Base-by-base conservation (phyloP, 257 asterid genomes). In the Mitragyna speciosa region DNA sequence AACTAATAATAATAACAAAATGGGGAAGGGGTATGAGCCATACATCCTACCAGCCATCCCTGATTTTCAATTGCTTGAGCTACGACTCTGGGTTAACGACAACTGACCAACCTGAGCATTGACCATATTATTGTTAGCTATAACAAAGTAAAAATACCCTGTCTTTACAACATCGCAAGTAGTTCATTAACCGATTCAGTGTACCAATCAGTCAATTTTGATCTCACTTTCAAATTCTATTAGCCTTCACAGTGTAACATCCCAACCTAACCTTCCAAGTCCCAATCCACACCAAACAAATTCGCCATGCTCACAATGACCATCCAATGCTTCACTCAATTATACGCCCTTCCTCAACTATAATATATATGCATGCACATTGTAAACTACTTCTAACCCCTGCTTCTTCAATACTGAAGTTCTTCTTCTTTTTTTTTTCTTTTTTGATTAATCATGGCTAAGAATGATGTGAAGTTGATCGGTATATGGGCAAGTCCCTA, bases 401-500 rank as follows among this genome's bases (percentile, higher is more conserved):
- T 51, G 36, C 17, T 48, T 45, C 41, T 36, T 36, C 41, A 36
- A 36, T 69, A 24, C n/a, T 41, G 51, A 26, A 22, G 15, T 12
- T 26, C 19, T 45, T 70, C n/a, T 1, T 11, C 12, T 11, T 8
- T 49, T 49, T 51, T 17, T 51, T 51, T 51, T 49, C 11, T 51
- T 17, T 51, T 51, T 51, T 51, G 12, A 14, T n/a, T 10, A 3
- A n/a, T 9, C 2, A 84, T 84, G 85, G 80, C 81, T n/a, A 36
- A 68, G 15, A 70, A 24, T 30, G 83, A 77, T 30, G 85, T 84
- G 77, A 84, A 78, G 48, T 31, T 84, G 68, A 39, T 84, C 69
- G 87, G 84, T 24, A 63, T 79, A n/a, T 73, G 75, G 77, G 69
- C 84, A 30, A 84, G 87, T 47, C 79, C 84, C 24, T 84, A n/a